Base-by-base conservation (phyloP, 2,329 filamentous ascomycete genomes). In the Penicillium fuscoglaucum region DNA sequence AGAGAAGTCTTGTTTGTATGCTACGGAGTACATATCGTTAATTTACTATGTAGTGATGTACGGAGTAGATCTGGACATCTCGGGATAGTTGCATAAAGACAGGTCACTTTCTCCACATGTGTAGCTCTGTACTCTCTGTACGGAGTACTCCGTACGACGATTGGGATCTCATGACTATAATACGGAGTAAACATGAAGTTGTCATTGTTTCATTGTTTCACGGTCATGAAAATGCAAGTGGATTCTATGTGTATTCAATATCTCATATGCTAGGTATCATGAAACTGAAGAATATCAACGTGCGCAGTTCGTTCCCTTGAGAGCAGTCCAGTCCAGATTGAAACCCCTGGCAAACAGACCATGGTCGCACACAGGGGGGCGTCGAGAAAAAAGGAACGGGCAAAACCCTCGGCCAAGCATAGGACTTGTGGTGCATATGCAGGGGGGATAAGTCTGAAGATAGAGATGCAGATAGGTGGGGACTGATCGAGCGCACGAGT, bases 381-480 rank as follows among this genome's bases (percentile, higher is more conserved):
- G 26, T 29, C 21, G 33, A 12, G 17, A 21, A n/a, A 28, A n/a
- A 51, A 8, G 37, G 3, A 29, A 40, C 45, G 29, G 33, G 40
- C 29, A 43, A 15, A 43, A 15, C 8, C 21, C 52, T 47, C 41
- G 21, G 31, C 29, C 55, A 55, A 26, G 39, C 33, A 44, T 45
- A 35, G 19, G 33, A 46, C 45, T 49, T 39, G 58, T 54, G 49
- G 45, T 55, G 57, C 53, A 61, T 57, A 57, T 60, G 59, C 55
- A 57, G 58, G 55, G 49, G 49, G 33, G 33, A 31, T 39, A 17
- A 35, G 12, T 50, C 15, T 39, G 44, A 55, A 49, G 35, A 41
- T 35, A 46, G 21, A 37, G 31, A 53, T 10, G 41, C 51, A 53
- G 40, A 53, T 37, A 39, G 28, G 21, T 52, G 26, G 46, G 40